Conservation (phyloP, 352 stramenopile genomes). For the Phytopythium litorale region DNA sequence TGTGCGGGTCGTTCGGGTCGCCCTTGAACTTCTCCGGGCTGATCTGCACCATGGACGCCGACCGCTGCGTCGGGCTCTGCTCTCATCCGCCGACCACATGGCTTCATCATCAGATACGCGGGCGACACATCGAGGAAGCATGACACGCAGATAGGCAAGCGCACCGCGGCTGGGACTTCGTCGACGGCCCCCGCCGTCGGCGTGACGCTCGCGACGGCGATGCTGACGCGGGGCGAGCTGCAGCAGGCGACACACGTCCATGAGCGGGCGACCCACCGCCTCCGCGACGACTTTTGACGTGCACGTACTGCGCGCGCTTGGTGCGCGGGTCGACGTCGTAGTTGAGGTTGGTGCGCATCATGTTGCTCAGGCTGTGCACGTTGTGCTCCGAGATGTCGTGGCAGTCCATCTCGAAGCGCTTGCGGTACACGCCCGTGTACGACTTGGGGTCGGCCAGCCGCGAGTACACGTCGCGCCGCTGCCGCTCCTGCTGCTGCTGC, state of each 20-base stretch:
- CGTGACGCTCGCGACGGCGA: conserved; percentile 5
- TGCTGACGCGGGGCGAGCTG: conserved; percentile 15
- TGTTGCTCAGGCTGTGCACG: conserved; percentile 50
- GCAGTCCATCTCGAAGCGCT: conserved; percentile 52
- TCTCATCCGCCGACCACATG: not conserved
- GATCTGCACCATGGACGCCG: conserved; percentile 13
- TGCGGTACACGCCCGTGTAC: conserved; percentile 64
- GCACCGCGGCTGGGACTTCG: conserved; percentile 10
- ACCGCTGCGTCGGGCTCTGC: conserved; percentile 9
- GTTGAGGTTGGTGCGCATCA: conserved; percentile 54
- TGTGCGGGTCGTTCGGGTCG: conserved; percentile 77
- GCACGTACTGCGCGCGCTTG: conserved; percentile 39
- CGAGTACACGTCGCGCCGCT: conserved; percentile 36
- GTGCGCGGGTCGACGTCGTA: conserved; percentile 39
- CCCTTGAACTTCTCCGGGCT: conserved; percentile 39
- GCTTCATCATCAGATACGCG: not conserved
- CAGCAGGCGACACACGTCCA: not conserved
- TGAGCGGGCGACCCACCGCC: not conserved
- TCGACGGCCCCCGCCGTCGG: conserved; percentile 3
- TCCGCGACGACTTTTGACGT: not conserved
- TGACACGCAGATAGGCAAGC: conserved; percentile 1
- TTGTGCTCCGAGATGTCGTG: conserved; percentile 43
- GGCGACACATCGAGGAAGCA: not conserved
- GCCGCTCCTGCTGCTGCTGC: conserved; percentile 1
- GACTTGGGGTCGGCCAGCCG: conserved; percentile 53